A percentile compares a stretch with the other conserved stretches of the same genome.
phyloP scores from a whole-genome alignment of 768 basidiomycete species.

The Boletus rubropictus region DNA sequence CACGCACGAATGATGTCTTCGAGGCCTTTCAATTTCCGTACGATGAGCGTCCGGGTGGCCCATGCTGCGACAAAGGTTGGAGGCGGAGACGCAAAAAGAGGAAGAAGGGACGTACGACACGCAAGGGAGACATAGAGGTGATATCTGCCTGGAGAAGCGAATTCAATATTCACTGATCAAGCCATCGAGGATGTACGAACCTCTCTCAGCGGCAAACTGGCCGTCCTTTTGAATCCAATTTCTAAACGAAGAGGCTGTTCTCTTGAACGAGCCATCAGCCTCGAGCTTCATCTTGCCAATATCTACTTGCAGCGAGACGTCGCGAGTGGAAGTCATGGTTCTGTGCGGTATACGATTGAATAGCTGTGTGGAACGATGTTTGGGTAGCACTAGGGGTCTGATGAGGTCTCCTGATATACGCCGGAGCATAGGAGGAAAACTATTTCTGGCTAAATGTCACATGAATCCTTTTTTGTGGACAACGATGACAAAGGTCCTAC shows the following conservation, averaged over 20 bases:
- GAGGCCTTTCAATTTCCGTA: constrained; percentile 87
- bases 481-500: constrained; percentile 13
- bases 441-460: no score
- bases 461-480: no score
- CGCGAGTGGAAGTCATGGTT: constrained; percentile 28
- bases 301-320: constrained; percentile 40
- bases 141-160: constrained; percentile 60
- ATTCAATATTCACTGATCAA: neutral
- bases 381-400: constrained; percentile 3
- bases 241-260: constrained; percentile 48
- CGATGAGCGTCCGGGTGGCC: constrained; percentile 88
- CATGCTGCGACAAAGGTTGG: constrained; percentile 51
- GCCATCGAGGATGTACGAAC: constrained; percentile 34
- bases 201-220: constrained; percentile 68
- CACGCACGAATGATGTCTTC: constrained; percentile 74
- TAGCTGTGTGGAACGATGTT: neutral
- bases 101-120: constrained; percentile 54
- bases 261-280: constrained; percentile 63
- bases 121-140: constrained; percentile 85
- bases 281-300: constrained; percentile 50
- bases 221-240: constrained; percentile 51
- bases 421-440: constrained; percentile 14
- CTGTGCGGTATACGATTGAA: neutral
- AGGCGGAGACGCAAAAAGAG: no score
- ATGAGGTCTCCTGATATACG: constrained; percentile 5